These are phyloP conservation scores for Ustilago nuda DNA, from an alignment of 1,284 basidiomycete genomes.

Conservation along the genomic window DNA sequence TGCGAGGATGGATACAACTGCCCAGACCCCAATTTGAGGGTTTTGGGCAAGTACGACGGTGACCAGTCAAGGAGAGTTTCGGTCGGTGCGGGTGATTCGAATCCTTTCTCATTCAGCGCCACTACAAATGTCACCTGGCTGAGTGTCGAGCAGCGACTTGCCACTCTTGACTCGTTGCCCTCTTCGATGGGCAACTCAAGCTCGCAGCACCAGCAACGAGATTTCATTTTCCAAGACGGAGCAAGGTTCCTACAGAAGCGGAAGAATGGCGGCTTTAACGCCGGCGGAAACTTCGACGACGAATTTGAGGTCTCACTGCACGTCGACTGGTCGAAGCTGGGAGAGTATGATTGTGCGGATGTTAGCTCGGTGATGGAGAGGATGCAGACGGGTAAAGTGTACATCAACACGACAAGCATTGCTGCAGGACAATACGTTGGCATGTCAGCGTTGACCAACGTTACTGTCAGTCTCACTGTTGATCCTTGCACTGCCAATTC, in stretches of 20 bases:
- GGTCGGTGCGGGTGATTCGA: constrained; percentile 27
- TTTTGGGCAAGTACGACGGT: constrained; percentile 23
- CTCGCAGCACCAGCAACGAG: constrained; percentile 5
- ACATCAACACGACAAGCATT: constrained; percentile 26
- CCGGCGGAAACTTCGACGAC: constrained; percentile 32
- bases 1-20: constrained; percentile 40
- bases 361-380: neutral
- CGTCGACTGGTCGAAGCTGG: constrained; percentile 26
- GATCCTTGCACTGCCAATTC: constrained; percentile 74
- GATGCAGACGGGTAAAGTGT: constrained; percentile 25
- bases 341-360: constrained; percentile 4
- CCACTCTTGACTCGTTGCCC: neutral
- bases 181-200: constrained; percentile 3
- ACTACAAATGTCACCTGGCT: constrained; percentile 26
- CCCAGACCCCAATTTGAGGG: constrained; percentile 19
- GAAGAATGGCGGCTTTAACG: constrained; percentile 13
- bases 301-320: constrained; percentile 21
- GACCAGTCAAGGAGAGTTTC: constrained; percentile 25
- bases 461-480: constrained; percentile 25
- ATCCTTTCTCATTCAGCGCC: constrained; percentile 20
- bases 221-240: neutral
- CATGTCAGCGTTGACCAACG: constrained; percentile 29
- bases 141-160: constrained; percentile 15
- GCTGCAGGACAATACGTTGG: constrained; percentile 19
- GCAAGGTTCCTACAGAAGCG: constrained; percentile 11